Percentiles rank a stretch among this genome's conserved stretches.
phyloP scores from a whole-genome alignment of 2,329 filamentous ascomycete genomes.

The Lizonia empirigonia region DNA sequence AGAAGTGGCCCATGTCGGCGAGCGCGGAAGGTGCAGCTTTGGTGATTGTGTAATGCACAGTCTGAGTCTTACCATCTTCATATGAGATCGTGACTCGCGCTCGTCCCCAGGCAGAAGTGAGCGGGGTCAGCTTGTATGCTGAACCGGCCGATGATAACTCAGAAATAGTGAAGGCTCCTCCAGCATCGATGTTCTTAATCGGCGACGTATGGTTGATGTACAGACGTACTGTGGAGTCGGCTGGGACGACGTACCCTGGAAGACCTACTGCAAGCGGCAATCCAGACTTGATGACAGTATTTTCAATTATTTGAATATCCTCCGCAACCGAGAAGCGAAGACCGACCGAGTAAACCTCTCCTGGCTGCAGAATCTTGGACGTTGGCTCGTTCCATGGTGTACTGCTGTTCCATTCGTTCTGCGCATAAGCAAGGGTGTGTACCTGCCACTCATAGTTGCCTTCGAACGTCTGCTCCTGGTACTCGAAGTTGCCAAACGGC shows the following conservation, averaged over 20 bases:
- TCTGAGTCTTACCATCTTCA: conserved; percentile 56
- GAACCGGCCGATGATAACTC: conserved; percentile 31
- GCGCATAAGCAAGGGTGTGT: conserved; percentile 59
- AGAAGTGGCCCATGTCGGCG: conserved; percentile 57
- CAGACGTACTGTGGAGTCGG: conserved; percentile 55
- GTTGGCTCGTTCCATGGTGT: conserved; percentile 63
- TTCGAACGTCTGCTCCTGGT: conserved; percentile 62
- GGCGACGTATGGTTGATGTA: conserved; percentile 51
- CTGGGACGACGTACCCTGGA: conserved; percentile 61
- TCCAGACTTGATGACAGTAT: conserved; percentile 51
- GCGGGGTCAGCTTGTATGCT: conserved; percentile 54
- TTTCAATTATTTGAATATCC: conserved; percentile 57
- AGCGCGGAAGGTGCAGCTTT: conserved; percentile 55
- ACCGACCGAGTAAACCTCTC: conserved; percentile 56
- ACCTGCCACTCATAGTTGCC: conserved; percentile 67
- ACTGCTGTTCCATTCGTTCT: conserved; percentile 59
- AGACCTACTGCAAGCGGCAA: conserved; percentile 59
- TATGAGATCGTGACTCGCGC: conserved; percentile 57
- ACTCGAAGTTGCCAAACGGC: conserved; percentile 34
- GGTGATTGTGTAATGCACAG: conserved; percentile 63
- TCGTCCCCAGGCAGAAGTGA: conserved; percentile 56
- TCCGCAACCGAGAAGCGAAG: conserved; percentile 58
- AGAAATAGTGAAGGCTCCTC: conserved; percentile 46
- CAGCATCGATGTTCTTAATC: conserved; percentile 50
- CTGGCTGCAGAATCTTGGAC: conserved; percentile 53